Conservation (phyloP, 176 grass and related monocot genomes). For the Guadua angustifolia region DNA sequence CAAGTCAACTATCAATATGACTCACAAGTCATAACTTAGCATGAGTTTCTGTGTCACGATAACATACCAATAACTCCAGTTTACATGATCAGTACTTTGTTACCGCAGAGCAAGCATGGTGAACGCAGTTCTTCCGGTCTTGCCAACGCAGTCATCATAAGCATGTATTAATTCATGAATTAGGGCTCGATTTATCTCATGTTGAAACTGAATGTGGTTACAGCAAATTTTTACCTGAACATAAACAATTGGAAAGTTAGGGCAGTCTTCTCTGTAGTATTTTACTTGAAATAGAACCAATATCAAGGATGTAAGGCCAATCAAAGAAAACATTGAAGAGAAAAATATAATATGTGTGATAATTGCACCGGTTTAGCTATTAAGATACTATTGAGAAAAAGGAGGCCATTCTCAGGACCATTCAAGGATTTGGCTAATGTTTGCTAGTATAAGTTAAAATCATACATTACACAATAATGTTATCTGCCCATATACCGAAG, state of each 20-base stretch:
- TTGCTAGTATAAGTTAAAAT: slow-evolving; percentile 15
- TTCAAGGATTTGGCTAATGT: background rate
- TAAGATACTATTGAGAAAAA: background rate
- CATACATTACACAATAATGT: background rate
- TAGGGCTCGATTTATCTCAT: slow-evolving; percentile 75
- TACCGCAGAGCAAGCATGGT: slow-evolving; percentile 98
- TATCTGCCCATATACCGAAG: background rate
- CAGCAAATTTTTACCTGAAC: slow-evolving; percentile 80
- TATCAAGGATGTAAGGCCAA: background rate
- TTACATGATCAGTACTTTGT: slow-evolving; percentile 23
- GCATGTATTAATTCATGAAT: slow-evolving; percentile 96
- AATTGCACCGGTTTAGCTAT: background rate
- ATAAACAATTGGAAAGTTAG: slow-evolving; percentile 37
- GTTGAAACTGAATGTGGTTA: slow-evolving; percentile 65
- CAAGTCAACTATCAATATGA: slow-evolving; percentile 16
- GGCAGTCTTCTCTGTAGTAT: background rate
- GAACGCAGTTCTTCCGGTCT: slow-evolving; percentile 91
- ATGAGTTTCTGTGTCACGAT: background rate
- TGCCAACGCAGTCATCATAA: slow-evolving; percentile 86
- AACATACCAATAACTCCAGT: slow-evolving; percentile 17
- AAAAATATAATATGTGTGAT: background rate
- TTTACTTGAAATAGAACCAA: slow-evolving; percentile 16
- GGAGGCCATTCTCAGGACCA: background rate
- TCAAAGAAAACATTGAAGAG: background rate
- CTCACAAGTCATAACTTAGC: background rate